Base-by-base conservation (phyloP, 257 asterid genomes). In the Marsdenia floribunda region DNA sequence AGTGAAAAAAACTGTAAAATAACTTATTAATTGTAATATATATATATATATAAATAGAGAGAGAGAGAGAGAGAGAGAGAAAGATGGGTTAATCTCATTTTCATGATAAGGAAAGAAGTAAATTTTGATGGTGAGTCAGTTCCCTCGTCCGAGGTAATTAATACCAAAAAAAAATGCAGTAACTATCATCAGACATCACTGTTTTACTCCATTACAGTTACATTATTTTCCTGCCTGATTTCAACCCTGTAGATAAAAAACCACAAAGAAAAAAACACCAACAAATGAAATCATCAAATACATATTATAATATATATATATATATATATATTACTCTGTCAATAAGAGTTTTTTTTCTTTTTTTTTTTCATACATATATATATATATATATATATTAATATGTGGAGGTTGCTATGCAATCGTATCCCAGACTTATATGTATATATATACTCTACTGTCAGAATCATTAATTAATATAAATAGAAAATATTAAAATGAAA, bases 381-480 rank as follows among this genome's bases (percentile, higher is more conserved):
- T 52, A 16, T 53, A 35, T 53, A 21, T 6, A 16, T 15, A 35
- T 4, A 55, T 22, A 21, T n/a, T 54, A 37, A 21, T 44, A 10
- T 64, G 3, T 35, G 49, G 49, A 18, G 1, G 19, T 35, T 11
- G 49, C 49, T 14, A 4, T 26, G 44, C 68, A 21, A 68, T 68
- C 33, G 47, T 35, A 37, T 54, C 10, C 22, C 54, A 11, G 40
- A 73, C 46, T 4, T 40, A 5, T 38, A 40, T 58, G 22, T 4
- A 50, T 58, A 42, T 7, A 29, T 66, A 42, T 12, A 49, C 19
- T 65, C 55, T 15, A 66, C 78, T 52, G 46, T 75, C 78, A 75
- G 50, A 65, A 38, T 75, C 78, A 66, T 38, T n/a, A 35, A 66
- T 38, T n/a, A 35, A 50, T 33, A 64, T 15, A 59, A 6, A 16